A percentile compares a stretch with the other conserved stretches of the same genome.
These are phyloP conservation scores for Globisporangium viniferum DNA, from an alignment of 352 stramenopile species.

Conservation along the genomic window DNA sequence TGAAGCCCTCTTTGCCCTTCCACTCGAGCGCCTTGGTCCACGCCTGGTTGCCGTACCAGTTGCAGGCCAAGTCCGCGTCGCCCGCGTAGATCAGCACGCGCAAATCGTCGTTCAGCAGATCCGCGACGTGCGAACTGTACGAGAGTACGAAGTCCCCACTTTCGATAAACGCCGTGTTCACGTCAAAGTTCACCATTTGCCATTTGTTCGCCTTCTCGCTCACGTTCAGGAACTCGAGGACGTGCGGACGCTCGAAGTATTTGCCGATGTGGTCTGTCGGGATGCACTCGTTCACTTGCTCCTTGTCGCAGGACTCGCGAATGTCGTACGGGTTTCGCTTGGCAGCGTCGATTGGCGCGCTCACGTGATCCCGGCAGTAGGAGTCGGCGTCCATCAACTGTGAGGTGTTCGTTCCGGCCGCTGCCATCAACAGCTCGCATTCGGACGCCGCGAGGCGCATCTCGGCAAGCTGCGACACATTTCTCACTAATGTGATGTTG, in stretches of 20 bases:
- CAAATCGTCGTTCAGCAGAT: slow-evolving; percentile 76
- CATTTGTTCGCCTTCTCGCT: slow-evolving; percentile 52
- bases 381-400: background rate
- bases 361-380: background rate
- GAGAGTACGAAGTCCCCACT: slow-evolving; percentile 89
- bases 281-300: slow-evolving; percentile 1
- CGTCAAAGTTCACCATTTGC: slow-evolving; percentile 90
- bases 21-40: slow-evolving; percentile 92
- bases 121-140: slow-evolving; percentile 80
- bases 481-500: background rate
- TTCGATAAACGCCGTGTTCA: slow-evolving; percentile 83
- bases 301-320: slow-evolving; percentile 14
- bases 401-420: background rate
- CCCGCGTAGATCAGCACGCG: slow-evolving; percentile 95
- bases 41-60: slow-evolving; percentile 93
- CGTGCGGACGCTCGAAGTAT: slow-evolving; percentile 3
- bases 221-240: slow-evolving; percentile 17
- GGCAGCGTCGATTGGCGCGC: background rate
- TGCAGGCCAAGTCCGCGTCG: slow-evolving; percentile 95
- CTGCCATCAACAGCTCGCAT: background rate
- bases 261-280: slow-evolving; percentile 1
- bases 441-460: background rate
- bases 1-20: slow-evolving; percentile 84
- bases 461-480: background rate
- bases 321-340: slow-evolving; percentile 65